Base-by-base conservation (phyloP, 805 yeast genomes). In the Phaffomyces opuntiae region DNA sequence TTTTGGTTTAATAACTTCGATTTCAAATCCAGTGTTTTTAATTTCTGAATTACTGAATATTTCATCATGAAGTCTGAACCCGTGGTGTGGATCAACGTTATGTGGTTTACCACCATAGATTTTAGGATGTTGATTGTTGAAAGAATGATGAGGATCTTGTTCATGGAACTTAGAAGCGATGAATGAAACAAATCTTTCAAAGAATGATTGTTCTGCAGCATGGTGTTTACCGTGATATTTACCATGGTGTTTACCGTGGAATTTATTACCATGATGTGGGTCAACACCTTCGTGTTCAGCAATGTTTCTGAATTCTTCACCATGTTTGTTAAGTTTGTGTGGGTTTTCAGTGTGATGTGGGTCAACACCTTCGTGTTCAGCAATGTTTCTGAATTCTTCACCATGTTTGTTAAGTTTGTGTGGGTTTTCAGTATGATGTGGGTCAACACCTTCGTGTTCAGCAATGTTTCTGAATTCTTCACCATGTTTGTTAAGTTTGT, bases 261-360 rank as follows among this genome's bases (percentile, higher is more conserved):
- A 24, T 13, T 21, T 29, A 8, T 7, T 16, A 33, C 39, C 37
- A 25, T 44, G 43, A 13, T 44, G 43, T 24, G 43, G 43, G 29
- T 44, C 43, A 14, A 34, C 41, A 39, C 21, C 21, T 39, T 39
- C 37, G n/a, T 39, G 42, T 32, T 39, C 37, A n/a, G 27, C n/a
- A 7, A 33, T 11, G 6, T 34, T 37, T 40, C 16, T 24, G 25
- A 40, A 40, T 21, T 13, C 31, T 29, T 29, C 19, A 39, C 41
- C 41, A 39, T 39, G 35, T 9, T 13, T 7, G 6, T 33, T 16
- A 5, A n/a, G 4, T 29, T 13, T 6, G 3, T 38, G 32, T 19
- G 25, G 35, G 17, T 21, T 39, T 19, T 19, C 16, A 39, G 29
- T 6, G 29, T 44, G 43, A 13, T 44, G 43, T 24, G 43, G 43